Base-by-base conservation (phyloP, 2,329 filamentous ascomycete genomes). In the Plenodomus tracheiphilus region DNA sequence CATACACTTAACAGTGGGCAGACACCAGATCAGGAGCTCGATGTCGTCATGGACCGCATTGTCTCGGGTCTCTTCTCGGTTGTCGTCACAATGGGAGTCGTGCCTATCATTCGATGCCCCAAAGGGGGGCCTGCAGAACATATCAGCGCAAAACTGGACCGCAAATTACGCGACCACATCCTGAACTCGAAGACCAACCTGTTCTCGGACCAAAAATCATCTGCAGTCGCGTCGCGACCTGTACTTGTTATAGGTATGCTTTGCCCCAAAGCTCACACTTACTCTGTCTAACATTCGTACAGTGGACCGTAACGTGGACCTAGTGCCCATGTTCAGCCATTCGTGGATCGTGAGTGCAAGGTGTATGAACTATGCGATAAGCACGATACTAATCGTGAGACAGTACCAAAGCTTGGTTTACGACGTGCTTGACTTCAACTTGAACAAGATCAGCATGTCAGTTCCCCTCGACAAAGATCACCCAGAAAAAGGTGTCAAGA, bases 241-340 rank as follows among this genome's bases (percentile, higher is more conserved):
- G 91, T 97, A 0, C 83, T 99, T 39, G 85, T 99, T 58, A 88
- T 99, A 43, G 86, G 97, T 46, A 92, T 96, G 73, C 85, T 91
- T 32, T 11, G 13, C 15, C 6, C 15, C 15, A 11, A 11, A 15
- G 28, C 9, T 15, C 8, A 32, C 15, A 15, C 16, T 5, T 3
- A 2, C 13, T 17, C 19, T 18, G 6, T 13, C 53, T 59, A 38
- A 59, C 39, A 4, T 16, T 10, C 6, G 4, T 90, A 2, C 97
- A 59, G 87, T 97, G 40, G 94, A 99, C 74, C 87, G 94, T 60
- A 97, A 97, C 66, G 86, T 99, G 38, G 94, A 99, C 72, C 77
- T 99, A 44, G 91, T 96, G 56, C 92, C 94, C 2, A 97, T 99
- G 94, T 82, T 99, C n/a, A 97, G 93, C 13, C 94, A 99, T 74